Evolutionary conservation across 345 rosid genomes (phyloP), one percentile per base, ranked within the genome.

Genomic region (Eutrema yunnanense): DNA sequence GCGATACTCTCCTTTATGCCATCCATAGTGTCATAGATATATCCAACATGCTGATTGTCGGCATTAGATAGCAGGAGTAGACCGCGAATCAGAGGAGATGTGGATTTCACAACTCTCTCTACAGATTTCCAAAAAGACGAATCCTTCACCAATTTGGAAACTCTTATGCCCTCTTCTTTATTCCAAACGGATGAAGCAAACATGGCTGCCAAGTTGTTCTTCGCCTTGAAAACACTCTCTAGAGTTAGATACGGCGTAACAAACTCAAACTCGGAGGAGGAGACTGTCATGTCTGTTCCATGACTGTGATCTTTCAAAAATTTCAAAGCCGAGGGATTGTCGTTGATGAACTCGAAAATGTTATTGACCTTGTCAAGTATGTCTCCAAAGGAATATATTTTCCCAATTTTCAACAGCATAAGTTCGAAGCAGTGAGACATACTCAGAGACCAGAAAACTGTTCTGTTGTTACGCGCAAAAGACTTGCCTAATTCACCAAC

Each of bases 1-100:
- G 65, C 79, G 7, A 88, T 85, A 5, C 62, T 75, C 80, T 85
- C 87, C 72, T 90, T 90, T 62, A 75, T 81, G 65, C 67, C 84
- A 75, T 86, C 90, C 80, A 88, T 78, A 40, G 82, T 81, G 58
- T 90, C 90, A 32, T 90, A 90, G 54, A 90, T 76, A 73, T 66
- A 80, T n/a, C 92, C 94, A 26, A 71, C 73, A 44, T 78, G 85
- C 10, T 83, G 85, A 42, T 77, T 67, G 48, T 83, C 74, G 33
- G 33, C 66, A 46, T 56, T 71, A 36, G 56, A 53, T 36, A 90
- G 67, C 76, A 80, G 71, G 62, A 56, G 13, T 26, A 84, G 60
- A 52, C 81, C 74, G 13, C 50, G 79, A 26, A 88, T 62, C 16
- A 88, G 74, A 10, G 92, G 88, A 51, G 76, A 67, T 8, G 88